A percentile compares a stretch with the other conserved stretches of the same genome.
Conservation (phyloP, 2,329 filamentous ascomycete species). For the Pseudogymnoascus sp. region DNA sequence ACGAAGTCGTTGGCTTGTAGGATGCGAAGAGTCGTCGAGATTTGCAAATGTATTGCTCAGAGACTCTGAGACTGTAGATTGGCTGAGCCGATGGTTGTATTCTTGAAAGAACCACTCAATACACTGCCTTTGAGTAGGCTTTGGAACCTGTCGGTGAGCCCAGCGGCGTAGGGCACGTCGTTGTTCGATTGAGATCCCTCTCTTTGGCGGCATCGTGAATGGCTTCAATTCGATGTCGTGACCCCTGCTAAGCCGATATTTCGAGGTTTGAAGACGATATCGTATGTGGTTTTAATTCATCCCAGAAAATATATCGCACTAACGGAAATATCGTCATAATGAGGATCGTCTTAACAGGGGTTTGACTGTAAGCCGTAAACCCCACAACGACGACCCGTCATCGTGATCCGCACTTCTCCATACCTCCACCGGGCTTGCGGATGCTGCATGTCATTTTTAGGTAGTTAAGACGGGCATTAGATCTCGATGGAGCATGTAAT, state of each 20-base stretch:
- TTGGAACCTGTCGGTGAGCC: slow-evolving; percentile 2
- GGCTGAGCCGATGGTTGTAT: too few relatives aligned
- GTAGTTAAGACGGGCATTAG: neutral
- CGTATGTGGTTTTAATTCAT: too few relatives aligned
- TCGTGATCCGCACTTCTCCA: slow-evolving; percentile 7
- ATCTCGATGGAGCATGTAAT: neutral
- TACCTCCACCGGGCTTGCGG: neutral
- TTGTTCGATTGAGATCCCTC: slow-evolving; percentile 1
- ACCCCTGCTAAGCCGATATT: neutral
- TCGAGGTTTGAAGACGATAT: neutral
- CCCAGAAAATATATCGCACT: too few relatives aligned
- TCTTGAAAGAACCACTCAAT: too few relatives aligned
- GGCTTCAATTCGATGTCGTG: neutral
- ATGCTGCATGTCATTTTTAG: neutral
- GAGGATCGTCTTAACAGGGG: neutral
- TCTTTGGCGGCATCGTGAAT: neutral
- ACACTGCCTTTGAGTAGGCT: too few relatives aligned
- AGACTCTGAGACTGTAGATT: too few relatives aligned
- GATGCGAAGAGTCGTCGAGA: too few relatives aligned
- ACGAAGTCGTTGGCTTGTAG: too few relatives aligned
- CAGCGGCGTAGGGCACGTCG: neutral
- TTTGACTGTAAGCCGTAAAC: neutral
- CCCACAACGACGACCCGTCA: neutral
- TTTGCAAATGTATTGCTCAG: too few relatives aligned
- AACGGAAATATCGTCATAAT: neutral